Evolutionary conservation across 1,284 basidiomycete species (phyloP), one percentile per base, ranked within the genome.

Genomic region (Tilletia indica): DNA sequence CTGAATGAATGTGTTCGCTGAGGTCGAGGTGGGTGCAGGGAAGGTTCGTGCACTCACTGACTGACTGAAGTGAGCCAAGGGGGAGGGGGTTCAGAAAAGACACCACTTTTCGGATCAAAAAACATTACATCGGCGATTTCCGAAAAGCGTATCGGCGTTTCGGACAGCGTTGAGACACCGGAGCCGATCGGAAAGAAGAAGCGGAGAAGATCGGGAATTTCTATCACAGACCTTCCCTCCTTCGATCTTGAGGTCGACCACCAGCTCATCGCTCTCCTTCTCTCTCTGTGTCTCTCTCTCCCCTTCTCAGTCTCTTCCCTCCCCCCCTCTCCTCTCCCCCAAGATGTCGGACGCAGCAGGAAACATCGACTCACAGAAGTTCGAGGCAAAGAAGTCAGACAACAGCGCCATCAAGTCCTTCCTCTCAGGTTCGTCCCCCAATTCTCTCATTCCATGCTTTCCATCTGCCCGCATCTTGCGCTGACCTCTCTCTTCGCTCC

Each of bases 371-470:
- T 64, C 61, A 12, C 61, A 76, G 68, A 73, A 77, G 70, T 77
- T 78, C 70, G 77, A 78, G 70, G 71, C 74, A 51, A 76, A 80
- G 74, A 78, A 78, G 70, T 75, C 79, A 48, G 74, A 78, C 34
- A 79, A 80, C 51, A 76, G 77, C n/a, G 76, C 82, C 16, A 54
- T 80, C 75, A 83, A 83, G 77, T 83, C 81, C 19, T 83, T 83
- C 79, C 72, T 83, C 66, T 82, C 81, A 3, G 61, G 61, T 64
- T 25, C 16, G 51, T 54, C 11, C 51, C n/a, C 51, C 6, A 11
- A 6, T 19, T 54, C 11, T 54, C 51, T 54, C 51, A 19, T 19
- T 25, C 21, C 51, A 48, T n/a, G 47, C 47, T 11, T 2, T 48
- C 47, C 47, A n/a, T 48, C 47, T 48, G 2, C 25, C 47, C n/a